Base-by-base conservation (phyloP, 441 rosid genomes). In the Hura crepitans region DNA sequence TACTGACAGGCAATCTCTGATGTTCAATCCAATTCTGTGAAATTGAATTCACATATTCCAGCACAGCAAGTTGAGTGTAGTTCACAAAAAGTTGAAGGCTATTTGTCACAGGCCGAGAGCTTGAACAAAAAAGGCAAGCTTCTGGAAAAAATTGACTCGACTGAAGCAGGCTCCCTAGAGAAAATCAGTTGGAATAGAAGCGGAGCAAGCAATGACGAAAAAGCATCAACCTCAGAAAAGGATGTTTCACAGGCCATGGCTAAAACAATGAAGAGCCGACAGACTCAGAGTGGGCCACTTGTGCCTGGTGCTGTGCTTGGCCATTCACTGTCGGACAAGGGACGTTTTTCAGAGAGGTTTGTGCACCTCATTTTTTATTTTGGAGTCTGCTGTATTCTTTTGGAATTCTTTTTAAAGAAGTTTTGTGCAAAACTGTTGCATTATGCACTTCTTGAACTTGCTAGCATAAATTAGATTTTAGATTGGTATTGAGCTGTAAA, bases 271-370 rank as follows among this genome's bases (percentile, higher is more conserved):
- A 91, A 85, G 81, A 51, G 77, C 79, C 91, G 89, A 65, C 94
- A 91, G 80, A 87, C 87, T 72, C 94, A 80, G 71, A 96, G 99
- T 73, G 98, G 99, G 72, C 98, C 97, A 14, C 91, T 96, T 65
- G 68, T 78, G 69, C 84, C 96, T 76, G 89, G 87, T 78, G 66
- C 77, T 55, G 85, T 82, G 68, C 81, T 87, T 71, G 66, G 74
- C 67, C 91, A 84, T 77, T 86, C 92, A 57, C 63, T 79, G 67
- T 82, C 88, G 39, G 99, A 93, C 43, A 88, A 72, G 78, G 78
- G 78, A 23, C 91, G 79, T 49, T 62, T 68, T 72, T 54, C 77
- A 65, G 97, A 91, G 79, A 93, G 98, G 98, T 94, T n/a, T n/a
- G n/a, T 53, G 68, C 68, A 46, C 33, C 72, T 60, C 55, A 22